These are phyloP conservation scores for Nowakowskiella sp. DNA, from an alignment of 192 early-diverging fungal species.

Conservation along the genomic window DNA sequence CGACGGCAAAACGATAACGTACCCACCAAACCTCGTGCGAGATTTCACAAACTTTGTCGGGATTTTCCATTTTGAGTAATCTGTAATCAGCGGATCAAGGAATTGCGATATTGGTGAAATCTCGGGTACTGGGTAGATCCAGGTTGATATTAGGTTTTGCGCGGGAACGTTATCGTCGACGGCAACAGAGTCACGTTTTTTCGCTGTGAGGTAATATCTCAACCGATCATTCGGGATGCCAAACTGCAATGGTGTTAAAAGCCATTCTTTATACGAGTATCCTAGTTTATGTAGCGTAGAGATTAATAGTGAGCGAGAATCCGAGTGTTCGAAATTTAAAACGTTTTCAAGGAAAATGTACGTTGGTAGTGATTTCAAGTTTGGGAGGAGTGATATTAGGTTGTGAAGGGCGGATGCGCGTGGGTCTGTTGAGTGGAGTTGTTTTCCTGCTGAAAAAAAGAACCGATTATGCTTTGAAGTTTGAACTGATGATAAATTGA, in stretches of 20 bases:
- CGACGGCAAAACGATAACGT: conserved; percentile 19
- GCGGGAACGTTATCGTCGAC: not conserved
- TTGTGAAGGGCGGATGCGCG: conserved; percentile 34
- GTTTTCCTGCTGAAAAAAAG: conserved; percentile 54
- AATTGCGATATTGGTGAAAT: conserved; percentile 3
- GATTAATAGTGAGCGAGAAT: conserved; percentile 12
- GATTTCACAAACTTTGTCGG: conserved; percentile 24
- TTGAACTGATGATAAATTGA: not conserved
- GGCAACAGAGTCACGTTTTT: too few relatives aligned
- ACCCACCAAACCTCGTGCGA: conserved; percentile 4
- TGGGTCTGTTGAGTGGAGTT: conserved; percentile 52
- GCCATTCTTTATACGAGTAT: conserved; percentile 33
- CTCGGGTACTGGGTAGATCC: not conserved
- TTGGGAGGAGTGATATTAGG: conserved; percentile 31
- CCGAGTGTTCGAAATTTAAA: conserved; percentile 40
- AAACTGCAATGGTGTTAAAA: conserved; percentile 39
- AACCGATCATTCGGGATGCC: conserved; percentile 47
- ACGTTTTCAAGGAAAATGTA: conserved; percentile 54
- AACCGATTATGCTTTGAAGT: not conserved
- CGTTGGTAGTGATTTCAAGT: conserved; percentile 22
- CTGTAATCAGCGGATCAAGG: not conserved
- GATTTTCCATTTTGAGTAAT: conserved; percentile 17
- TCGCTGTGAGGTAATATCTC: conserved; percentile 43
- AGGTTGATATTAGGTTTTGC: not conserved
- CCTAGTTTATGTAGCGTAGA: conserved; percentile 23